phyloP scores from a whole-genome alignment of 1,139 yeast species.

The Lipomyces yarrowii region DNA sequence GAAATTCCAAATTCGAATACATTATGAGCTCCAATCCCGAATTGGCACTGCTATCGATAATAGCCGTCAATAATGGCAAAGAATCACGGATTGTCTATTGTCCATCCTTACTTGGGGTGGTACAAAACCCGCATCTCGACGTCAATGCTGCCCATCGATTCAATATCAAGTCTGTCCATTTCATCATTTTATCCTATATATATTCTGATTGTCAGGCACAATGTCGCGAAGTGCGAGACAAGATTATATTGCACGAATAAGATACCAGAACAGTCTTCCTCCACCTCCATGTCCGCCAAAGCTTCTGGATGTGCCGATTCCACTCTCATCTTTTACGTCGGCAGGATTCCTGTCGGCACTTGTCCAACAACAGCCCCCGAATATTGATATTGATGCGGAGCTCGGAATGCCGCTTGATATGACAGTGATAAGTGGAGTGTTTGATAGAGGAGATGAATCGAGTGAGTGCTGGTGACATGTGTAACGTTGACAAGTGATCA shows the following conservation, averaged over 20 bases:
- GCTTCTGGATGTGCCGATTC: conserved; percentile 57
- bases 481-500: neutral
- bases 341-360: conserved; percentile 71
- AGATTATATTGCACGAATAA: conserved; percentile 83
- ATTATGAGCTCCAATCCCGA: neutral
- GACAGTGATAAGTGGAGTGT: conserved; percentile 64
- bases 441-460: conserved; percentile 62
- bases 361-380: conserved; percentile 71
- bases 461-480: conserved; percentile 37
- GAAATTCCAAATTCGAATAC: neutral
- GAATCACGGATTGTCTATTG: too few relatives aligned
- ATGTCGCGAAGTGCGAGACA: conserved; percentile 51
- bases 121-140: too few relatives aligned
- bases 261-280: conserved; percentile 86
- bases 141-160: too few relatives aligned
- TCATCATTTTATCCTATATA: neutral
- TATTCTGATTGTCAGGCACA: neutral
- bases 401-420: conserved; percentile 82
- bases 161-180: neutral
- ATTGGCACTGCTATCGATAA: too few relatives aligned
- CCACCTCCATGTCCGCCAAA: conserved; percentile 95
- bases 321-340: conserved; percentile 52
- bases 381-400: conserved; percentile 69
- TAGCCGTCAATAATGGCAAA: too few relatives aligned
- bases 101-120: too few relatives aligned